Base-by-base conservation (phyloP, 2,329 filamentous ascomycete genomes). In the Aspergillus clavatus region DNA sequence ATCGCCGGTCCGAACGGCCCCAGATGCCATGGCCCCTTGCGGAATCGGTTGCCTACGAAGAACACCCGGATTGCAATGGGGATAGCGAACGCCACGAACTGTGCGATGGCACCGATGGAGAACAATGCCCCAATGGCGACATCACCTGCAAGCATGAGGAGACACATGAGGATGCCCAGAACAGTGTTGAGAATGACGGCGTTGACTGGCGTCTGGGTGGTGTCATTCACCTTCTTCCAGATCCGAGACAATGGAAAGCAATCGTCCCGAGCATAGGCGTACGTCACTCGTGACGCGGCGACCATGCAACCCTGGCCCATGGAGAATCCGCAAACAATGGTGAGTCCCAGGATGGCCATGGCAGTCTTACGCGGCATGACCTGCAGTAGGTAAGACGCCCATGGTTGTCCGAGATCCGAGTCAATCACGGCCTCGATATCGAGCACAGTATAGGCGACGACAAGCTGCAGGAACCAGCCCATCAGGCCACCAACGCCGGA, bases 281-380 rank as follows among this genome's bases (percentile, higher is more conserved):
- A 88, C 1, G 82, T 84, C 36, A 86, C 83, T 38, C 84, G 76
- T 18, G 79, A 83, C 7, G 77, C 77, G 6, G 77, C 76, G 28
- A 87, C 78, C 80, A 86, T 86, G 60, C 82, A 85, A 1, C 82
- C 84, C 61, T 87, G 83, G 5, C 84, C 84, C 80, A 87, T 86
- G 31, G 77, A 80, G 59, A 86, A 87, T 2, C 81, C 79, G 46
- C 82, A 83, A 31, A 87, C 71, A 51, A 87, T 84, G 2, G 83
- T 87, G 33, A 87, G 65, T 0, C 76, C 68, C 10, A 87, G 76
- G 40, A 86, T 78, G 1, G 80, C 79, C 21, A 86, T 70, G 3
- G 81, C 81, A 1, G 76, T 72, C 42, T 78, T 79, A 45, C 78
- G 71, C 1, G 80, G 77, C 47, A 87, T 70, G 37, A 83, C 75